Evolutionary conservation across 202 grass and related monocot species (phyloP), one percentile per base, ranked within the genome.

Genomic region (Schoenoplectus tabernaemontani): DNA sequence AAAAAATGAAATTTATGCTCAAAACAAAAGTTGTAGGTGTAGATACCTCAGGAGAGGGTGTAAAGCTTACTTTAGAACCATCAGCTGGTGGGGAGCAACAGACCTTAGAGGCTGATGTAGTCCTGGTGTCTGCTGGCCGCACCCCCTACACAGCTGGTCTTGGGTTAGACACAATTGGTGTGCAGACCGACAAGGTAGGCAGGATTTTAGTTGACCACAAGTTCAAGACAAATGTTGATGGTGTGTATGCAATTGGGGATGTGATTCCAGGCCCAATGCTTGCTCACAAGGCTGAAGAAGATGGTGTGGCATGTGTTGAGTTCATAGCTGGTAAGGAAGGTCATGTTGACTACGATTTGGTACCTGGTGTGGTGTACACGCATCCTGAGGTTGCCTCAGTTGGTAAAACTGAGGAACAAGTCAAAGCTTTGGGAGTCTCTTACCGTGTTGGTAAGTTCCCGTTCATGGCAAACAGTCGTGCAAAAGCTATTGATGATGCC

Each of bases 1-100:
- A 98, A 85, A 98, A 98, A 37, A 92, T 98, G 89, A 98, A 95
- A 82, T 98, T 98, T 84, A 92, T 95, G 91, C 96, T 98, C 82
- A 95, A 98, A 74, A 98, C 96, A 17, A 93, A 93, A 76, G 87
- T 97, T 12, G 82, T 90, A 47, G 84, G 86, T 37, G 84, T 93
- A 64, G 91, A 97, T 81, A 84, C 87, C 4, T 97, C 91, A 57
- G 89, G 91, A 53, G 90, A 86, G 33, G 89, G 86, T 37, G 91
- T 97, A 42, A 93, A 87, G 80, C 51, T 94, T 82, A 94, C 86
- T 57, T 28, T 97, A 8, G 94, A 97, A 77, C 89, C 89, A 63
- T 85, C 94, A 81, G 87, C 84, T 83, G 89, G 94, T 58, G 94
- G 91, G 30, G 91, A 97, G 36, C 87, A 89, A 77, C 83, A 37